Evolutionary conservation across 306 rosid species (phyloP).

Genomic region (Prunus mume): DNA sequence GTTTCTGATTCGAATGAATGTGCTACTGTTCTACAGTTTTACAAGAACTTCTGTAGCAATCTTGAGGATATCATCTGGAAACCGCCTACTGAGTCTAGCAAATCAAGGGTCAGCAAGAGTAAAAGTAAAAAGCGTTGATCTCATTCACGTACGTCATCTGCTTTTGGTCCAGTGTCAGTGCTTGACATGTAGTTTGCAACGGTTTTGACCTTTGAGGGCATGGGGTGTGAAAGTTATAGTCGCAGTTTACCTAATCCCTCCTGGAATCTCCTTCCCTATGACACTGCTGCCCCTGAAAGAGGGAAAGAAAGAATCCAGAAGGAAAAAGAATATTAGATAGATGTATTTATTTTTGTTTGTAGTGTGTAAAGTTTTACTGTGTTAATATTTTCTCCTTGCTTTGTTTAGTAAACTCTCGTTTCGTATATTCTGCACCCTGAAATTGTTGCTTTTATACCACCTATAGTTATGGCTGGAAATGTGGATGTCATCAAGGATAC

Average conservation of each 20-base stretch:
- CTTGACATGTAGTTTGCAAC: background rate
- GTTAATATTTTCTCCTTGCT: background rate
- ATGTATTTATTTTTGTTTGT: background rate
- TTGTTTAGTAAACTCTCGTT: background rate
- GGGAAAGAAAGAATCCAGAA: background rate
- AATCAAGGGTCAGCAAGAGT: slow-evolving; percentile 51
- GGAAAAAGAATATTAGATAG: background rate
- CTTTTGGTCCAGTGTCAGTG: background rate
- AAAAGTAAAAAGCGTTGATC: slow-evolving; percentile 57
- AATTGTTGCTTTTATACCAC: too few species aligned
- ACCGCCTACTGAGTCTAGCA: slow-evolving; percentile 61
- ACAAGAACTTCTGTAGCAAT: slow-evolving; percentile 70
- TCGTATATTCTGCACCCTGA: too few species aligned
- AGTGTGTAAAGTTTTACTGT: background rate
- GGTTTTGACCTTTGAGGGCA: slow-evolving; percentile 12
- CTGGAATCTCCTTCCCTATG: background rate
- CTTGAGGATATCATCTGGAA: slow-evolving; percentile 97
- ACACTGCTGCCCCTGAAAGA: background rate
- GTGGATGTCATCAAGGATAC: too few species aligned
- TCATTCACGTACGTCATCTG: slow-evolving; percentile 6
- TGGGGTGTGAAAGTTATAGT: background rate
- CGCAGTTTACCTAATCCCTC: background rate
- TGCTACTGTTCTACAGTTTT: slow-evolving; percentile 51
- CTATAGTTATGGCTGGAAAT: too few species aligned
- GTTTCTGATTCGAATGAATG: background rate